Evolutionary conservation across 1,284 basidiomycete genomes (phyloP), one percentile per base, ranked within the genome.

Genomic region (Ustilago hordei): DNA sequence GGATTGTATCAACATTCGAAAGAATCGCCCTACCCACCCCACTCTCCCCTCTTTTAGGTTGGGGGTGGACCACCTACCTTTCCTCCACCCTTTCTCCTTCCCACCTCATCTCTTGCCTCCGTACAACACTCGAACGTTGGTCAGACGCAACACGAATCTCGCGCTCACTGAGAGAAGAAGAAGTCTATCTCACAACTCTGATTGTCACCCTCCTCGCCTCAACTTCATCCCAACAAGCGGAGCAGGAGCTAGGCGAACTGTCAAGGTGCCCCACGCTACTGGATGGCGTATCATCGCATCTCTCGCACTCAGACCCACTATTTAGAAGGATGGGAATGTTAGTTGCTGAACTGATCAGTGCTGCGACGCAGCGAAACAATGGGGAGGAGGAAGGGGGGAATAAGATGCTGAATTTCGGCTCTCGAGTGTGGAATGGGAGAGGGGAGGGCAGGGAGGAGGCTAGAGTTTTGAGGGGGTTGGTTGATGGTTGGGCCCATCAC

Each of bases 311-410:
- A 4, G 94, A 96, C 66, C 87, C 89, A 4, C 89, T 90, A 2
- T 89, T 97, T 13, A 91, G 95, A 2, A 89, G 92, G n/a, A 92
- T 94, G 75, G 96, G 96, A 2, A 97, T 98, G 95, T 89, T 98
- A 12, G 91, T 91, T 0, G 96, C 93, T 0, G 96, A 99, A 86
- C 19, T 82, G 31, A 54, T 83, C 17, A 82, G 79, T 55, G 64
- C 39, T 8, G 59, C 52, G 41, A 64, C 61, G 41, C 23, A 28
- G 23, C 23, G 23, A 28, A 28, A 28, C 23, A 28, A 28, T 28
- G 23, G 23, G 23, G 23, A 3, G 23, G 23, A 52, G 1, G 23
- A n/a, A 2, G 61, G 60, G 3, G 55, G 39, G 0, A 57, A 54
- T 5, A 92, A 92, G 85, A 89, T 89, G 48, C 88, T 98, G 8